These are phyloP conservation scores for Suhomyces prunicola DNA, from an alignment of 805 yeast species.

Conservation along the genomic window DNA sequence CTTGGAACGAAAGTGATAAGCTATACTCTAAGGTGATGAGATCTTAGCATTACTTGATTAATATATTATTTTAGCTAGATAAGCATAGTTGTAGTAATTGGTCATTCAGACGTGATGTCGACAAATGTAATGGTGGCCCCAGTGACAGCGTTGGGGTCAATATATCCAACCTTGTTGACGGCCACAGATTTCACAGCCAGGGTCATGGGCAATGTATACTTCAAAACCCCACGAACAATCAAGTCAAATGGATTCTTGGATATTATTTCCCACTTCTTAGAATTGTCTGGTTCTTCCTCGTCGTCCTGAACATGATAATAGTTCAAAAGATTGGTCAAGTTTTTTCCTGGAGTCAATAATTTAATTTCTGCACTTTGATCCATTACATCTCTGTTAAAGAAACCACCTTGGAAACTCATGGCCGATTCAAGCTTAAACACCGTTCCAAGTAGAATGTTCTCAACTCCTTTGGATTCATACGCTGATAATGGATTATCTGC, in stretches of 20 bases:
- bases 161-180: constrained; percentile 53
- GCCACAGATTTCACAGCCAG: constrained; percentile 52
- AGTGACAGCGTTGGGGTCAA: constrained; percentile 44
- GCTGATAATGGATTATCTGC: background rate
- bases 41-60: background rate
- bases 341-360: constrained; percentile 66
- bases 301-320: background rate
- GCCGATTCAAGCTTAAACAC: constrained; percentile 67
- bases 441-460: constrained; percentile 76
- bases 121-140: background rate
- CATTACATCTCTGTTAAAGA: constrained; percentile 59
- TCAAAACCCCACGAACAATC: constrained; percentile 76
- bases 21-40: constrained; percentile 11
- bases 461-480: constrained; percentile 23
- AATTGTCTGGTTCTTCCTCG: constrained; percentile 34
- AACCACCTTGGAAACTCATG: constrained; percentile 70
- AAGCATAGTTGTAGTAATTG: background rate
- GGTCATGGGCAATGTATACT: constrained; percentile 67
- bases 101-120: background rate
- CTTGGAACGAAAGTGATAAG: constrained; percentile 16
- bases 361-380: constrained; percentile 68
- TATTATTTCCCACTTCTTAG: constrained; percentile 68
- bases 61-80: background rate
- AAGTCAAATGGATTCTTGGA: constrained; percentile 81
- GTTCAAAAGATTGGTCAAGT: constrained; percentile 26